phyloP scores from a whole-genome alignment of 2,329 filamentous ascomycete genomes.

The Arthrobotrys megalospora region DNA sequence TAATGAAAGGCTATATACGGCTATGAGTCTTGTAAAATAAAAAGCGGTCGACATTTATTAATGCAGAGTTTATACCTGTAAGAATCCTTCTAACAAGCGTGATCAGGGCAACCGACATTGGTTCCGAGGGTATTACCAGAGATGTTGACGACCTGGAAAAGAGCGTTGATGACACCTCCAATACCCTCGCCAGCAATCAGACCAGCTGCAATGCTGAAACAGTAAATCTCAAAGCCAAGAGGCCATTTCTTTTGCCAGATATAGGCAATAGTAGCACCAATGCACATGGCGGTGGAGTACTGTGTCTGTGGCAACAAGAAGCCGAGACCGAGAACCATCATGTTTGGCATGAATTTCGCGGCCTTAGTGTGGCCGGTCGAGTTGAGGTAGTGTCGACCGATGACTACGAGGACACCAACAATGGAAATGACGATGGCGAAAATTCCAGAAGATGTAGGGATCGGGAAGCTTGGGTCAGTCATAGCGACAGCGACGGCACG shows the following conservation, averaged over 20 bases:
- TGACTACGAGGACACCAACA: conserved; percentile 71
- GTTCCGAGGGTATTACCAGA: conserved; percentile 68
- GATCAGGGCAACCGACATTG: conserved; percentile 68
- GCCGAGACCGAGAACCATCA: conserved; percentile 75
- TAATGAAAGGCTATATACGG: conserved; percentile 30
- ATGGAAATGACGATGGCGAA: conserved; percentile 74
- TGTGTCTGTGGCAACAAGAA: conserved; percentile 74
- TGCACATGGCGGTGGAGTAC: conserved; percentile 74
- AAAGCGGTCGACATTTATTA: conserved; percentile 2
- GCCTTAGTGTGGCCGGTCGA: conserved; percentile 71
- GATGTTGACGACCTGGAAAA: conserved; percentile 69
- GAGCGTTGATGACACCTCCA: conserved; percentile 75
- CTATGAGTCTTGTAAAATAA: conserved; percentile 24
- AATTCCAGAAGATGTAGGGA: conserved; percentile 73
- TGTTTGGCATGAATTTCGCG: conserved; percentile 75
- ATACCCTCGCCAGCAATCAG: conserved; percentile 77
- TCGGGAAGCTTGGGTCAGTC: conserved; percentile 73
- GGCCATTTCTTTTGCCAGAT: conserved; percentile 73
- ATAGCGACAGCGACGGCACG: conserved; percentile 76
- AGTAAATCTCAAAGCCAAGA: conserved; percentile 73
- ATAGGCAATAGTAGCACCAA: conserved; percentile 72
- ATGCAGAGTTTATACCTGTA: background rate
- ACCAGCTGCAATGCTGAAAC: conserved; percentile 75
- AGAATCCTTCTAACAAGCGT: conserved; percentile 36
- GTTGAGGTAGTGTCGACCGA: conserved; percentile 72